Conservation (phyloP, 1,284 basidiomycete species). For the Trametes sp. region DNA sequence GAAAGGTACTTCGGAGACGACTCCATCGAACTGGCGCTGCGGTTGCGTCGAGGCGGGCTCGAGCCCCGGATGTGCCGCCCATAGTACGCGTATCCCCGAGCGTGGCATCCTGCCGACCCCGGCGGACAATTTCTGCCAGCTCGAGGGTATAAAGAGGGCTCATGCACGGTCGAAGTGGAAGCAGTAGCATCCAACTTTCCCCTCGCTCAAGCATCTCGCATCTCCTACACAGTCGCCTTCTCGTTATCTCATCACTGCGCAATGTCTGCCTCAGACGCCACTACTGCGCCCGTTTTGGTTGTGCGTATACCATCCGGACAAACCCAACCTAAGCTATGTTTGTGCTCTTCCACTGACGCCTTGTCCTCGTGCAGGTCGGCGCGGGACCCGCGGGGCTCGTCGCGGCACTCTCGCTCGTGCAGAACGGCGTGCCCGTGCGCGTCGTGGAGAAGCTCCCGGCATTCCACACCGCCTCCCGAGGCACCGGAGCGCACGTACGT, state of each 20-base stretch:
- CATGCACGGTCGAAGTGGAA: not conserved
- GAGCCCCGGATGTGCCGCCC: not conserved
- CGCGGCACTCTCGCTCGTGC: conserved; percentile 34
- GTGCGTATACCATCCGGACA: not conserved
- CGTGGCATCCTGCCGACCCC: not conserved
- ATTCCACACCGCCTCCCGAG: conserved; percentile 38
- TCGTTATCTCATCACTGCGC: not conserved
- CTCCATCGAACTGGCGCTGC: not conserved
- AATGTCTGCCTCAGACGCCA: not conserved
- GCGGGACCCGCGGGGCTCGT: conserved; percentile 39
- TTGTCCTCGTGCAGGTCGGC: conserved; percentile 31
- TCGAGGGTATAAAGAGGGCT: not conserved
- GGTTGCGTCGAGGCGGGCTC: not conserved
- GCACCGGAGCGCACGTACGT: conserved; percentile 39
- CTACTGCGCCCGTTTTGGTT: not conserved
- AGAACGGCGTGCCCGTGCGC: conserved; percentile 42
- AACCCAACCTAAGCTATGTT: no score
- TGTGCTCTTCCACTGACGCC: not conserved
- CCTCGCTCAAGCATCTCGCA: not conserved
- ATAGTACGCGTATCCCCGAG: not conserved
- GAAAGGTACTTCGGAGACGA: not conserved
- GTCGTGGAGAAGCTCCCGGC: conserved; percentile 44
- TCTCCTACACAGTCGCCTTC: not conserved
- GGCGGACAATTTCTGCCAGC: no score
- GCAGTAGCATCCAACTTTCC: not conserved